Base-by-base conservation (phyloP, 768 basidiomycete genomes). In the Lanmaoa rubissima region DNA sequence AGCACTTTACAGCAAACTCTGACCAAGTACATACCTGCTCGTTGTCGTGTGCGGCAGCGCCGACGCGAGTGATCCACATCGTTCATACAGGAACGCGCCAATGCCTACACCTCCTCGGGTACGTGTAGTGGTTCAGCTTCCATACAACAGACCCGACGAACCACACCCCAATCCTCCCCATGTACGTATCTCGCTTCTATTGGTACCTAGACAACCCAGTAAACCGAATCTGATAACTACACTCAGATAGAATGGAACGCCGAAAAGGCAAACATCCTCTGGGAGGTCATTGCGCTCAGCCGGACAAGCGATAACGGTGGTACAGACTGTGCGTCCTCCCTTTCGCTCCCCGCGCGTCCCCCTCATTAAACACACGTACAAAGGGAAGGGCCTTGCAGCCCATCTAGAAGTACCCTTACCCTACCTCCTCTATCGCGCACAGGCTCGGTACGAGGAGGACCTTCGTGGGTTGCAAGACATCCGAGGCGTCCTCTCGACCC, bases 201-300 rank as follows among this genome's bases (percentile, higher is more conserved):
- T 32, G 38, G 51, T 36, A 36, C 17, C 49, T 26, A 19, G 53
- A 48, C 47, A 44, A n/a, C 38, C 19, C 53, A 32, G 42, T 42
- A 43, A 62, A 55, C 47, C 60, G 40, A 47, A 48, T 53, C 41
- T 10, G 53, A 57, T 59, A 51, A 57, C 55, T 53, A 17, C 28
- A 38, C 49, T 36, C 65, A 93, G 91, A 86, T 94, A 69, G 86
- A 89, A 76, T 94, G 92, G 92, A 90, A 81, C 42, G 62, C 82
- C 9, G 89, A 92, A 55, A 94, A 93, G 69, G 92, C 92, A 44
- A 86, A 87, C 59, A 82, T 90, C 7, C 76, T 94, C 9, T 94
- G 92, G 92, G 90, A 91, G 70, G 88, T 90, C 43, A 92, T 94
- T 59, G 86, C 90, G 51, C 80, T 83, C 63, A 90, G 89, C 35